Evolutionary conservation across 202 grass and related monocot genomes (phyloP).

Genomic region (Hordeum pubiflorum): DNA sequence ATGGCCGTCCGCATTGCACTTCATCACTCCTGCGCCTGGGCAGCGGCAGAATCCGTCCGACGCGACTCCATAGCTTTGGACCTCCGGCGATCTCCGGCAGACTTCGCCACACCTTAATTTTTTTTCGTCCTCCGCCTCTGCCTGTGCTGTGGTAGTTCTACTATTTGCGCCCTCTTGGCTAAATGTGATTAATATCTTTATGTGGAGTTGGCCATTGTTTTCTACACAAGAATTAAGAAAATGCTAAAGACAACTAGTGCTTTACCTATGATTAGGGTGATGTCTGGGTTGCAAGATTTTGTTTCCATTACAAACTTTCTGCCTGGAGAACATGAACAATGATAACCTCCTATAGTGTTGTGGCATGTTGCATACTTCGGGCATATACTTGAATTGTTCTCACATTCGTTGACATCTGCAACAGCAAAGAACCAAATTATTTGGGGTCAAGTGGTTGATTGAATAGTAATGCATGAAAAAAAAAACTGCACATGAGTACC

Average conservation of each 20-base stretch:
- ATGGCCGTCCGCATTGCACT: too few species aligned
- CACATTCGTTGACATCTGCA: constrained; percentile 33
- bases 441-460: neutral
- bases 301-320: constrained; percentile 12
- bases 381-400: neutral
- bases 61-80: too few species aligned
- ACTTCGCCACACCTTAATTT: too few species aligned
- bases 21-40: too few species aligned
- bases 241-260: neutral
- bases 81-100: too few species aligned
- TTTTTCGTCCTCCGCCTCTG: neutral
- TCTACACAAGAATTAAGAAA: neutral
- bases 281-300: constrained; percentile 21
- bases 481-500: neutral
- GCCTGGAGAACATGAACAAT: constrained; percentile 22
- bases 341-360: constrained; percentile 8
- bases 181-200: neutral
- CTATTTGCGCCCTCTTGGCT: neutral
- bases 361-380: constrained; percentile 7
- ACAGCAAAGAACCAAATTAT: neutral
- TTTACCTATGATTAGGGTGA: constrained; percentile 21
- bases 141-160: neutral
- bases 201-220: neutral
- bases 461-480: too few species aligned
- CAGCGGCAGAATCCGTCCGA: too few species aligned